Percentiles rank a stretch among this genome's conserved stretches.
phyloP scores from a whole-genome alignment of 306 rosid species.

The Cyclanthera cordifolia region DNA sequence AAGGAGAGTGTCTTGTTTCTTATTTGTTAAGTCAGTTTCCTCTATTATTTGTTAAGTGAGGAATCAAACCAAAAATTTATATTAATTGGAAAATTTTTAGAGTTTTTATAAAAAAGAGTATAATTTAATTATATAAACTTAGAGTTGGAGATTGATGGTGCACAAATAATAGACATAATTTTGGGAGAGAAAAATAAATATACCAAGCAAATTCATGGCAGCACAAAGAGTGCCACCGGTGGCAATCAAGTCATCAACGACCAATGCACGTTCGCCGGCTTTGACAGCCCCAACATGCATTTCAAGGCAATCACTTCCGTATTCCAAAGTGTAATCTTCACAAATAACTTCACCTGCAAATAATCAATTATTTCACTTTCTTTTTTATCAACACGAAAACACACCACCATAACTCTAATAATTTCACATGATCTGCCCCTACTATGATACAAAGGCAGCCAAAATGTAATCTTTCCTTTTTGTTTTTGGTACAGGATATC shows the following conservation, averaged over 20 bases:
- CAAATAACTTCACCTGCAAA: slow-evolving; percentile 61
- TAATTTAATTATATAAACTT: too few species aligned
- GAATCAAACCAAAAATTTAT: too few species aligned
- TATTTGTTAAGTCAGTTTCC: too few species aligned
- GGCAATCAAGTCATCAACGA: slow-evolving; percentile 93
- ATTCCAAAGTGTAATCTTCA: slow-evolving; percentile 75
- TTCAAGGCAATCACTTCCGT: slow-evolving; percentile 84
- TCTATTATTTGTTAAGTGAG: too few species aligned
- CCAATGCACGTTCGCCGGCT: slow-evolving; percentile 68
- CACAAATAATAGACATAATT: too few species aligned
- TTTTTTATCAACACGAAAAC: background rate
- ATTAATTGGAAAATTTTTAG: too few species aligned
- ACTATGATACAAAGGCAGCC: background rate
- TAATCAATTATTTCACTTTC: background rate
- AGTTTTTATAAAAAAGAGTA: too few species aligned
- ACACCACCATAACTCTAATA: background rate
- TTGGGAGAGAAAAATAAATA: too few species aligned
- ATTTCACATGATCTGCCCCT: slow-evolving; percentile 10
- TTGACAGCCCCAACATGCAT: slow-evolving; percentile 98
- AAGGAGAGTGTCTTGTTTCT: too few species aligned
- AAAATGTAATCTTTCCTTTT: background rate
- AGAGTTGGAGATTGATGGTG: too few species aligned
- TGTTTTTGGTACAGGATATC: too few species aligned
- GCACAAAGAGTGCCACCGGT: slow-evolving; percentile 96
- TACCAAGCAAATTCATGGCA: slow-evolving; percentile 88